Evolutionary conservation across 345 rosid species (phyloP), one percentile per base, ranked within the genome.

Genomic region (Linum tenue): DNA sequence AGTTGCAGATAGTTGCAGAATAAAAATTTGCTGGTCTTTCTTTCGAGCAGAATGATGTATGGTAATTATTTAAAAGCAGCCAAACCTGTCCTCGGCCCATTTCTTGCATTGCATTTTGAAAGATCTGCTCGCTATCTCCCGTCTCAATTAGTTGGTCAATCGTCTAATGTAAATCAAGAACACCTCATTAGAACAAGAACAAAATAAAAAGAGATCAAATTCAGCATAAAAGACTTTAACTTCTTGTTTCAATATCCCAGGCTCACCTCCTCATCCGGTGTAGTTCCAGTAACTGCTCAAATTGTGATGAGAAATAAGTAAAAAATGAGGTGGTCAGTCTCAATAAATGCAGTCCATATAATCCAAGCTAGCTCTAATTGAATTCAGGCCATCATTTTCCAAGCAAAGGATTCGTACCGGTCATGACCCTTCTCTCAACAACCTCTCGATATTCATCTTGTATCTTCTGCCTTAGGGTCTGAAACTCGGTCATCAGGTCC

Each of bases 401-500:
- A 58, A 64, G 72, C 37, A 11, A 58, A 55, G 38, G 44, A 63
- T 59, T 48, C 61, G 57, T 72, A 89, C 98, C 98, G 74, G 98
- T 89, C 60, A 75, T 80, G 70, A 92, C 79, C 68, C 98, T 87
- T 79, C 98, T 82, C 76, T 86, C 95, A 40, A 89, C 97, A 62
- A 92, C 92, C 67, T 87, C 91, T 2, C 95, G 95, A 71, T 92
- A 92, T 73, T 89, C 98, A 36, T 89, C 85, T 73, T 85, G 98
- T 56, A 92, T 89, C 69, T 75, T 87, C 64, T 86, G 92, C 70
- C 98, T 75, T 60, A 92, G 83, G 39, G 84, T 81, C 98, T 92
- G 86, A 72, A 92, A 92, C 80, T 92, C 96, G 0, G 80, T 78
- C 98, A 92, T 87, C 62, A 89, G 70, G 68, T 84, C 86, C 81